Conservation (phyloP, 140 eudicot genomes). For the Ambrosia hybrid region DNA sequence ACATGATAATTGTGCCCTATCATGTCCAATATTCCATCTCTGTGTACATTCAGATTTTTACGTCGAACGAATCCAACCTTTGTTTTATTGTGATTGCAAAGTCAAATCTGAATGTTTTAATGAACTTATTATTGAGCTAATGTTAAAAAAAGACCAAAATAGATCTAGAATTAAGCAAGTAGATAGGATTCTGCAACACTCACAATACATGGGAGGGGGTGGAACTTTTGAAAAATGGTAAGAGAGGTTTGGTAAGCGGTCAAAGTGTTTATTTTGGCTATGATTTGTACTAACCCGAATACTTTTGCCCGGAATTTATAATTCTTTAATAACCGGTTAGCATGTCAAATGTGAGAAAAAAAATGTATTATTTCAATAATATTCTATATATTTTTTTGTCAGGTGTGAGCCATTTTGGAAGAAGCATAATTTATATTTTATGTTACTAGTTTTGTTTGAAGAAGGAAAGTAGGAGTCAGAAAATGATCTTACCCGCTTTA, state of each 20-base stretch:
- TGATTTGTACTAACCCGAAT: background rate
- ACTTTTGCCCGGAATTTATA: background rate
- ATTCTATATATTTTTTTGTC: background rate
- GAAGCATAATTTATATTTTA: background rate
- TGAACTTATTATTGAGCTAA: too few relatives aligned
- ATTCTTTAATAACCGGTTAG: background rate
- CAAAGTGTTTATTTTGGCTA: background rate
- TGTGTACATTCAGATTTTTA: too few relatives aligned
- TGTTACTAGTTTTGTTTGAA: conserved; percentile 16
- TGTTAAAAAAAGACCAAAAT: too few relatives aligned
- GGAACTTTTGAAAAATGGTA: background rate
- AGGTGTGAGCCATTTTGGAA: conserved; percentile 25
- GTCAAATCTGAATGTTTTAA: too few relatives aligned
- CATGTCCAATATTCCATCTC: too few relatives aligned
- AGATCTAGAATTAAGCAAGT: background rate
- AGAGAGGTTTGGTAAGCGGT: background rate
- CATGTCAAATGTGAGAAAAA: background rate
- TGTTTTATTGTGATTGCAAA: too few relatives aligned
- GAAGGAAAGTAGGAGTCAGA: conserved; percentile 34
- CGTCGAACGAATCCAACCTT: too few relatives aligned
- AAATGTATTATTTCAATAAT: background rate
- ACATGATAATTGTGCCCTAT: too few relatives aligned
- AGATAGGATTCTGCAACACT: background rate
- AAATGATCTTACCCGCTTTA: conserved; percentile 72
- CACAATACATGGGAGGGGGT: background rate